Evolutionary conservation across 441 rosid genomes (phyloP), one percentile per base, ranked within the genome.

Genomic region (Euphorbia corollata): DNA sequence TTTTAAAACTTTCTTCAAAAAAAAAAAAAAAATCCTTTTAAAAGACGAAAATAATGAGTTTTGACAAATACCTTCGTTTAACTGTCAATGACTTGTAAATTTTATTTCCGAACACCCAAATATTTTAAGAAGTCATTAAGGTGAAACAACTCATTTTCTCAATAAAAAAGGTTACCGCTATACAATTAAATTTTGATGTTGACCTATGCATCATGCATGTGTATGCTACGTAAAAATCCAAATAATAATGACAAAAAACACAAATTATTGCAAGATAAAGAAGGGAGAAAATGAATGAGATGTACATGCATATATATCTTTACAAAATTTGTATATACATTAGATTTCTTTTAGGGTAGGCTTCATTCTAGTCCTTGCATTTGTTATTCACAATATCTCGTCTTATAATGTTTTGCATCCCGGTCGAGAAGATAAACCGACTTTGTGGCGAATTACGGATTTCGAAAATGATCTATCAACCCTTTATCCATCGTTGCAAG

Each of bases 401-500:
- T 50, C 20, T 50, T 50, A 50, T n/a, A 50, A 16, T 50, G 54
- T 16, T 41, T 3, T 11, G 3, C 2, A 1, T 8, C 15, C 1
- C 2, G 47, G 6, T 8, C 47, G 13, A 11, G 41, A 38, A 8
- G 41, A 38, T 38, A 38, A 6, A 34, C 38, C 41, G 1, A 2
- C 5, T 38, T 48, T 15, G 1, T 36, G 4, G 8, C 41, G 41
- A 36, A 36, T 36, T 36, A 27, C 43, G 63, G 80, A 69, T 58
- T 67, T 64, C 66, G 58, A 47, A 80, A 80, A 73, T 63, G 72
- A 24, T 71, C 67, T 41, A 76, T 63, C 23, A 74, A 57, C 61
- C 72, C 81, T 68, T 63, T 71, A 19, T 74, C 76, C 82, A 71
- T 60, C 5, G 68, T 45, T 22, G 74, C 56, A 47, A 81, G 62